A percentile compares a stretch with the other conserved stretches of the same genome.
Conservation (phyloP, 441 rosid genomes). For the Mallotus japonicus region DNA sequence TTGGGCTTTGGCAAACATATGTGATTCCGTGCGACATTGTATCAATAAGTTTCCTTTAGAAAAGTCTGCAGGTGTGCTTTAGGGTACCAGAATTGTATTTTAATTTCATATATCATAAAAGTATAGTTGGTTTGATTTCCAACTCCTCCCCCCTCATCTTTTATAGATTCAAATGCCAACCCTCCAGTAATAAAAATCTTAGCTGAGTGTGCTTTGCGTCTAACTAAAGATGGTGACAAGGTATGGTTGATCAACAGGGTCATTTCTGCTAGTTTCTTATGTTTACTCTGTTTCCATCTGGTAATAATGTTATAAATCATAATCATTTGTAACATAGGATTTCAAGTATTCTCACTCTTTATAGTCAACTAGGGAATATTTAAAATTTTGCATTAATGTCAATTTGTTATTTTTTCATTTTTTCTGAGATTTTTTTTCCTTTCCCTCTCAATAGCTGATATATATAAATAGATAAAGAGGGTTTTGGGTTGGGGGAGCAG, state of each 20-base stretch:
- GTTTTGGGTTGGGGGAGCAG: not conserved
- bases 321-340: not conserved
- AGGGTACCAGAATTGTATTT: constrained; percentile 12
- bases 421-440: not conserved
- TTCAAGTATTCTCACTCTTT: not conserved
- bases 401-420: not conserved
- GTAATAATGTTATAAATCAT: not conserved
- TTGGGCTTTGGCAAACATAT: constrained; percentile 94
- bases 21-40: constrained; percentile 69
- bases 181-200: constrained; percentile 40
- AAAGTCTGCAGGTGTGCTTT: constrained; percentile 36
- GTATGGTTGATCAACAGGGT: constrained; percentile 32
- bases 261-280: constrained; percentile 2
- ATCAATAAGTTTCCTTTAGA: constrained; percentile 41
- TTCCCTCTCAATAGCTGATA: not conserved
- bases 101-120: constrained; percentile 12
- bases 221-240: constrained; percentile 90
- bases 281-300: not conserved
- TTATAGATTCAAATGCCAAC: constrained; percentile 40
- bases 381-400: not conserved
- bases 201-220: constrained; percentile 72
- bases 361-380: not conserved
- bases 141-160: constrained; percentile 9
- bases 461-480: not conserved
- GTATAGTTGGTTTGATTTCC: constrained; percentile 18